These are phyloP conservation scores for Monosporascus cannonballus DNA, from an alignment of 2,329 filamentous ascomycete species.

Conservation along the genomic window DNA sequence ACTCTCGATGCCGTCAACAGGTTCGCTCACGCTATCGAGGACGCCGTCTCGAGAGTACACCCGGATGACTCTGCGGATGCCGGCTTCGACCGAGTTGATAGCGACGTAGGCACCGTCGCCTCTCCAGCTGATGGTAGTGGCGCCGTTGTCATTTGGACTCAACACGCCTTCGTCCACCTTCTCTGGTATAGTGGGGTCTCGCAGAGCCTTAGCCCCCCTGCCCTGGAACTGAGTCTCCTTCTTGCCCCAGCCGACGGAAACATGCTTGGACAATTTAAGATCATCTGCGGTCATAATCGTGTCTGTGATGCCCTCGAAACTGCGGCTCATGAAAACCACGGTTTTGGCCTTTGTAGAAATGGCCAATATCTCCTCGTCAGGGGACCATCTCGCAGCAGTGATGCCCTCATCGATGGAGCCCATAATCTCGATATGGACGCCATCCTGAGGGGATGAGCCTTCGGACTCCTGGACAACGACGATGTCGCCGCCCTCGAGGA, in stretches of 20 bases:
- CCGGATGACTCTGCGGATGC: slow-evolving; percentile 69
- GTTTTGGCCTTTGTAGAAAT: slow-evolving; percentile 76
- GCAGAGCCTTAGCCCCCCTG: slow-evolving; percentile 75
- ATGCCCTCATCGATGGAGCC: slow-evolving; percentile 93
- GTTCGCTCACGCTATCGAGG: slow-evolving; percentile 90
- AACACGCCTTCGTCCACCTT: slow-evolving; percentile 78
- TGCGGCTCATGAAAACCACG: slow-evolving; percentile 85
- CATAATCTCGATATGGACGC: slow-evolving; percentile 87
- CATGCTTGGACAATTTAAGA: slow-evolving; percentile 82
- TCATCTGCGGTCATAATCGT: slow-evolving; percentile 68
- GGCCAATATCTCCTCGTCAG: slow-evolving; percentile 85
- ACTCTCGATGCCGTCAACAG: slow-evolving; percentile 84
- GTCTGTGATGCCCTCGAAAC: slow-evolving; percentile 79
- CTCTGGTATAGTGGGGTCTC: slow-evolving; percentile 92
- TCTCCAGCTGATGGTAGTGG: slow-evolving; percentile 78
- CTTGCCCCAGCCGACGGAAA: slow-evolving; percentile 97
- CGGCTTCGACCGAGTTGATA: slow-evolving; percentile 70
- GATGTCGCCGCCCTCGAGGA: slow-evolving; percentile 88
- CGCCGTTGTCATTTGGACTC: slow-evolving; percentile 66
- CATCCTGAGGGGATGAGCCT: slow-evolving; percentile 37
- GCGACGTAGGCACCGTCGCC: slow-evolving; percentile 91
- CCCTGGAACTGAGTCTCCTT: slow-evolving; percentile 97
- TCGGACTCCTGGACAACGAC: slow-evolving; percentile 71
- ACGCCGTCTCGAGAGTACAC: slow-evolving; percentile 87
- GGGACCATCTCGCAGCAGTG: slow-evolving; percentile 83